Evolutionary conservation across 2,329 filamentous ascomycete genomes (phyloP).

Genomic region (Alternaria postmessia): DNA sequence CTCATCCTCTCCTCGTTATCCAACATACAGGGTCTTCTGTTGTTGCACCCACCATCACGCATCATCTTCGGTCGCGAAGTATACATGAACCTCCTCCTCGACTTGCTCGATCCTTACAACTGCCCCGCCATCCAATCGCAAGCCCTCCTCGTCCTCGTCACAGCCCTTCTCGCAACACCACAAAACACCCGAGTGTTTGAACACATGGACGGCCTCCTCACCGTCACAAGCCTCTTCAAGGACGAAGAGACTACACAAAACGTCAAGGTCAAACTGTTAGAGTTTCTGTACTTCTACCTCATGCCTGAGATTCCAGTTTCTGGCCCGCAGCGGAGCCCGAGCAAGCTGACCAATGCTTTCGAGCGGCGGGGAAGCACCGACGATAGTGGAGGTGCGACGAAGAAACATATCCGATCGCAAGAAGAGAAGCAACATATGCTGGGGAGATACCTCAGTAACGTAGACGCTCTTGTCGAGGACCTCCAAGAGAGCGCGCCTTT

Average conservation of each 20-base stretch:
- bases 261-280: constrained; percentile 94
- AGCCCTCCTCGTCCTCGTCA: constrained; percentile 88
- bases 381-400: constrained; percentile 37
- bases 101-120: constrained; percentile 89
- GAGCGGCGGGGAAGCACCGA: constrained; percentile 44
- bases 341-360: constrained; percentile 44
- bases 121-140: constrained; percentile 91
- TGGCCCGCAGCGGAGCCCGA: constrained; percentile 47
- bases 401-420: constrained; percentile 65
- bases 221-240: constrained; percentile 92
- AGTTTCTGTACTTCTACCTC: constrained; percentile 98
- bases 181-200: constrained; percentile 93
- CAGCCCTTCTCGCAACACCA: constrained; percentile 84
- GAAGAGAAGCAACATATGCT: constrained; percentile 84
- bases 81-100: constrained; percentile 95
- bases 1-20: constrained; percentile 89
- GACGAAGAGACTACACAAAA: constrained; percentile 83
- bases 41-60: constrained; percentile 90
- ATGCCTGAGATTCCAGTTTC: constrained; percentile 80
- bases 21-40: constrained; percentile 83
- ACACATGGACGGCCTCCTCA: constrained; percentile 86
- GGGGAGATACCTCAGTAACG: constrained; percentile 76
- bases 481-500: constrained; percentile 76
- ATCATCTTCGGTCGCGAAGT: constrained; percentile 86
- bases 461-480: constrained; percentile 85